Evolutionary conservation across 177 flowering plant species (phyloP), one percentile per base, ranked within the genome.

Genomic region (Vitis hybrid): DNA sequence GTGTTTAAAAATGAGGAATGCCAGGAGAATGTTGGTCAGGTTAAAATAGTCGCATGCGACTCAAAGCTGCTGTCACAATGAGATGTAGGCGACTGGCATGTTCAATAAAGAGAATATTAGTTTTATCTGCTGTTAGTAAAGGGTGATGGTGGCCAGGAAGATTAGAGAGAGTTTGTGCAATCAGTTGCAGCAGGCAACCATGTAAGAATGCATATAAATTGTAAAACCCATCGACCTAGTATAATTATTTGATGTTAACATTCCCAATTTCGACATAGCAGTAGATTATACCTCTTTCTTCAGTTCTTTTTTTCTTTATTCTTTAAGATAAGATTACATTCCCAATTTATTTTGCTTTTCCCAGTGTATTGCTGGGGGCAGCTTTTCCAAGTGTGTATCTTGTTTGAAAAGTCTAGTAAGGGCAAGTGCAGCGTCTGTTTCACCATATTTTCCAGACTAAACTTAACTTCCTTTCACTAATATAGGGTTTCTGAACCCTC

Each of bases 21-120:
- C 72, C 89, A 82, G 71, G 98, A 93, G 78, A 84, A 71, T 55
- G 94, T 92, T 44, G 84, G 87, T 20, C 82, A 78, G 67, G 93
- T 93, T 31, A 93, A 95, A 82, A 95, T 95, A 31, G 98, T 95
- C 63, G 99, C 99, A 51, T 93, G 99, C 49, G 99, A 95, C 78
- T 94, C 98, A 2, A 91, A 91, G 89, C 80, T 91, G 70, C 94
- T 91, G 14, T 49, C 89, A 22, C 97, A 89, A 66, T 90, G 78
- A 90, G 73, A 33, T 51, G 20, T 61, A 10, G 28, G 10, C 47
- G 51, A 49, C 8, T 19, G 14, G n/a, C 3, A 22, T 20, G 57
- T 14, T 11, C 22, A 47, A 19, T 18, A 55, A 13, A 50, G 54
- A 6, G 11, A 4, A 11, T 31, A 8, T 38, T 38, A 38, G 47